Base-by-base conservation (phyloP, 495 filamentous ascomycete species). In the Talaromyces wortmannii region DNA sequence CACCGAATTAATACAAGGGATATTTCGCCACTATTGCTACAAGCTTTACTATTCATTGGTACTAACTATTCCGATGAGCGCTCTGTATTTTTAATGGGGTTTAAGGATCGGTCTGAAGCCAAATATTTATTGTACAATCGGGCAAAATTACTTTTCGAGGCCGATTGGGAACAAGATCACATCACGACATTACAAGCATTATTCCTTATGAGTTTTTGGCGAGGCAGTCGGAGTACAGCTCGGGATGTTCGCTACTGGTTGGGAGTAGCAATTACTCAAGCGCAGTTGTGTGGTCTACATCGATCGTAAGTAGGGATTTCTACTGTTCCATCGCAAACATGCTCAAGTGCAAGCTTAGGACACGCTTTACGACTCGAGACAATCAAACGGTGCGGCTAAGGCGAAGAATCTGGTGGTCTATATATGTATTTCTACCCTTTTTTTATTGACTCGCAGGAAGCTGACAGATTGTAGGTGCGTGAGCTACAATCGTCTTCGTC, bases 321-420 rank as follows among this genome's bases (percentile, higher is more conserved):
- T 10, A 10, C 16, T 1, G 7, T 7, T 46, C 44, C 16, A 46
- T 46, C 2, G 44, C 10, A 46, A 23, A 46, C 10, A 8, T 46
- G 10, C 44, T 15, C 16, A 15, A 46, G 17, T 7, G 15, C 44
- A 15, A 10, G 2, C 44, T 46, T 46, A 46, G 44, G 7, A 46
- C 44, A 46, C 44, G 44, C 16, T 46, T 46, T 15, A 46, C 44
- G 44, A 46, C 44, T 2, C 10, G 44, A 46, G 44, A 46, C 44
- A 46, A 17, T 7, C 11, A 10, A 46, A 46, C 44, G 4, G 44
- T 7, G 7, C 10, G 44, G 16, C 44, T 46, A 46, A 3, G 44
- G 2, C 44, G 74, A 53, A 55, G 73, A 29, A 74, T 78, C 5
- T 78, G 75, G 75, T 78, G 75, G 75, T 67, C 72, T 56, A 52